phyloP scores from a whole-genome alignment of 2,329 filamentous ascomycete genomes.

The Phaeosphaeriaceae sp. region DNA sequence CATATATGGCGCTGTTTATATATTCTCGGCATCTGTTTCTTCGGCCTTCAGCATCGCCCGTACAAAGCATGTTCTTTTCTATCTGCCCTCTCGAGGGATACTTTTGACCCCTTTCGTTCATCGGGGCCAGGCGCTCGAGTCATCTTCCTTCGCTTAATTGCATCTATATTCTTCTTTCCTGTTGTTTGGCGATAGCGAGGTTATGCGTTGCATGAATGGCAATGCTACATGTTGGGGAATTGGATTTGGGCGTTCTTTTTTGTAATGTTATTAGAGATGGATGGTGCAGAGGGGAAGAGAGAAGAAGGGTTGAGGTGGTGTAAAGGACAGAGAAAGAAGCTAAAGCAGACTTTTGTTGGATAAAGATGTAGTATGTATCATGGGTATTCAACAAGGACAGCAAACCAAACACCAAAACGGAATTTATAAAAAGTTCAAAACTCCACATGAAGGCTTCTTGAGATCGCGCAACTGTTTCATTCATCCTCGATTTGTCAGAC shows the following conservation, averaged over 20 bases:
- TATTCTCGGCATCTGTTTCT: constrained; percentile 28
- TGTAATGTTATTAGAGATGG: not conserved
- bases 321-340: not conserved
- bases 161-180: not conserved
- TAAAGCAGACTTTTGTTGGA: not conserved
- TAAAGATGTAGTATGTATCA: not conserved
- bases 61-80: constrained; percentile 23
- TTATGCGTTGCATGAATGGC: not conserved
- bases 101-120: not conserved
- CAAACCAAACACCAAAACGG: not conserved
- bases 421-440: constrained; percentile 4
- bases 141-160: not conserved
- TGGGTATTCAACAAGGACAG: not conserved
- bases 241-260: not conserved
- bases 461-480: too few relatives aligned
- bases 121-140: not conserved
- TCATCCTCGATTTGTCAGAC: too few relatives aligned
- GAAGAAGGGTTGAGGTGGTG: not conserved
- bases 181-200: not conserved
- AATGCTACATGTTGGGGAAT: not conserved
- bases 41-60: constrained; percentile 27
- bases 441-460: not conserved
- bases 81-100: not conserved
- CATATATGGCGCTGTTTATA: constrained; percentile 31
- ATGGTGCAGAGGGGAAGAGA: not conserved